phyloP scores from a whole-genome alignment of 495 filamentous ascomycete genomes.

The Aspergillus campestris region DNA sequence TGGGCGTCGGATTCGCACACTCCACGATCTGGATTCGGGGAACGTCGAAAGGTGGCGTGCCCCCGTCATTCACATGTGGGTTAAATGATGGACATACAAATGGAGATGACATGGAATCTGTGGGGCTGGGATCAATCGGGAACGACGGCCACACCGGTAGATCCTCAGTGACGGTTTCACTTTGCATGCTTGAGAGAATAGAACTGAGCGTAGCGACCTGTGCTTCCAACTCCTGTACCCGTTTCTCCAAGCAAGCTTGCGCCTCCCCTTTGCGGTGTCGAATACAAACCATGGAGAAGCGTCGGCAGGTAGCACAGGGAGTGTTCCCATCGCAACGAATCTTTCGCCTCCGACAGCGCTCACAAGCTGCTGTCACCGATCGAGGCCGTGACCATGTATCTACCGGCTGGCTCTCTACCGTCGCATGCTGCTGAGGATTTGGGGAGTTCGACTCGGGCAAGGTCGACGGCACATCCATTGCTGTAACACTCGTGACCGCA shows the following conservation, averaged over 20 bases:
- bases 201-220: slow-evolving; percentile 8
- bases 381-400: slow-evolving; percentile 2
- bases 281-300: slow-evolving; percentile 9
- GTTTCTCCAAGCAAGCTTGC: slow-evolving; percentile 7
- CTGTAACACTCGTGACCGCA: too few species aligned
- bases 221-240: slow-evolving; percentile 9
- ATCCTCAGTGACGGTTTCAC: background rate
- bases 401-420: background rate
- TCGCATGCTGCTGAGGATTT: background rate
- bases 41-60: slow-evolving; percentile 2
- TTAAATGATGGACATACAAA: background rate
- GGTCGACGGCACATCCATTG: slow-evolving; percentile 3
- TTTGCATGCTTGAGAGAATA: background rate
- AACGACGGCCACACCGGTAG: background rate
- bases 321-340: slow-evolving; percentile 16
- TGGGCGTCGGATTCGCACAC: slow-evolving; percentile 3
- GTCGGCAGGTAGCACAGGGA: slow-evolving; percentile 11
- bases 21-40: slow-evolving; percentile 9
- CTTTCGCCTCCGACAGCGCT: slow-evolving; percentile 12
- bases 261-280: slow-evolving; percentile 8
- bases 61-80: background rate
- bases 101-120: background rate
- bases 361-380: slow-evolving; percentile 8
- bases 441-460: slow-evolving; percentile 1
- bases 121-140: background rate